Base-by-base conservation (phyloP, 352 stramenopile genomes). In the Phytopythium chamaehyphon region DNA sequence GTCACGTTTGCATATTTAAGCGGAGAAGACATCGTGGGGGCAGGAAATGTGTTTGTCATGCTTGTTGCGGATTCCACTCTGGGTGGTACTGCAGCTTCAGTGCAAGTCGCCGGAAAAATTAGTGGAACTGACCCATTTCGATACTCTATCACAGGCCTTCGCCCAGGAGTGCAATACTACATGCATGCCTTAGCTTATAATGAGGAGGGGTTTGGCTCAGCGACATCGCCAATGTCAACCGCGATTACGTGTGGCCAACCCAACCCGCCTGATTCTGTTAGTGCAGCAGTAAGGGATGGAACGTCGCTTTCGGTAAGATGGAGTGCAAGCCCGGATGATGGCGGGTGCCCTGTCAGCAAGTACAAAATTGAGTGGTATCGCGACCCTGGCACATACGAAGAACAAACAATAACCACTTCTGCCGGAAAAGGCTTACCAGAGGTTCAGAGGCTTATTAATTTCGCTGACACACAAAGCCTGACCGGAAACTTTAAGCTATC, bases 1-100 rank as follows among this genome's bases (percentile, higher is more conserved):
- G 82, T 98, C 6, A 98, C 91, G 15, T 97, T 98, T 50, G 96
- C 93, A 0, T 93, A 98, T 43, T 63, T 98, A 19, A 69, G 75
- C 33, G 86, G 96, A 22, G 90, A 97, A 64, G 86, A 96, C 54
- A 76, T 95, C 51, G 83, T 97, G 23, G 93, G 93, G 19, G 95
- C 90, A 2, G 87, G 90, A 14, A 95, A 98, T 58, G 88, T 95
- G 28, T 86, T 90, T 44, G 71, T 79, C 8, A 85, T 96, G 46
- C 66, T 88, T 0, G 61, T 88, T 1, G 55, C 75, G 15, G 66
- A 88, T 47, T 18, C 52, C 7, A 68, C 69, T 0, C 63, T 97
- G 0, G 77, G 58, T 6, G 93, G 90, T 10, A 76, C 83, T 0
- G 83, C 69, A 3, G 75, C 74, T 9, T 54, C 57, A 1, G 76